Base-by-base conservation (phyloP, 1,284 basidiomycete genomes). In the Apiotrichum siamense region DNA sequence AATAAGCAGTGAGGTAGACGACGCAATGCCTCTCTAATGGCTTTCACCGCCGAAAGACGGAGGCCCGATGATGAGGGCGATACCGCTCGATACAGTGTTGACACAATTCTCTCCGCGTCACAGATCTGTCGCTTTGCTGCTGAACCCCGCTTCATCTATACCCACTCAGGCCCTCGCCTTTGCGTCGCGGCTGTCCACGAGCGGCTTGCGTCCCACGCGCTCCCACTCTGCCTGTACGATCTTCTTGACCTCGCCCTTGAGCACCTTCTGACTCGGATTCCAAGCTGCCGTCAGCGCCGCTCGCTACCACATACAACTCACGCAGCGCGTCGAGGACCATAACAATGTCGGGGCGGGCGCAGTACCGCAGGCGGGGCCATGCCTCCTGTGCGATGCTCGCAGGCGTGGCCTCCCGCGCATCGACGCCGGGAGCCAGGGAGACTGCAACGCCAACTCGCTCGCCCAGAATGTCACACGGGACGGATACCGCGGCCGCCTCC, bases 381-480 rank as follows among this genome's bases (percentile, higher is more conserved):
- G n/a, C n/a, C n/a, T n/a, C n/a, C n/a, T n/a, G n/a, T n/a, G n/a
- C n/a, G n/a, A n/a, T n/a, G n/a, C n/a, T n/a, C n/a, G n/a, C n/a
- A n/a, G 52, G 37, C 3, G 47, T 40, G 17, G 37, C 44, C 18
- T 43, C n/a, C 5, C 33, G n/a, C n/a, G n/a, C n/a, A n/a, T n/a
- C n/a, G n/a, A n/a, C 17, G 1, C 54, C 57, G 11, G 48, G 37
- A 4, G 60, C 58, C 1, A 70, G 60, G 5, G 58, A 51, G 3
- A 70, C 62, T 11, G 64, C 54, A 0, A 58, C 64, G 1, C 66
- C 66, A 13, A 70, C 66, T 17, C 60, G 53, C 50, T 70, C 68
- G 21, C 66, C 65, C 12, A 70, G 47, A 15, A 61, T 42, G 17
- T 50, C 33, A 31, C 64, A 57, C 0, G 68, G 68, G 2, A 70